These are phyloP conservation scores for Allomyces javanicus DNA, from an alignment of 192 early-diverging fungal genomes.

Conservation along the genomic window DNA sequence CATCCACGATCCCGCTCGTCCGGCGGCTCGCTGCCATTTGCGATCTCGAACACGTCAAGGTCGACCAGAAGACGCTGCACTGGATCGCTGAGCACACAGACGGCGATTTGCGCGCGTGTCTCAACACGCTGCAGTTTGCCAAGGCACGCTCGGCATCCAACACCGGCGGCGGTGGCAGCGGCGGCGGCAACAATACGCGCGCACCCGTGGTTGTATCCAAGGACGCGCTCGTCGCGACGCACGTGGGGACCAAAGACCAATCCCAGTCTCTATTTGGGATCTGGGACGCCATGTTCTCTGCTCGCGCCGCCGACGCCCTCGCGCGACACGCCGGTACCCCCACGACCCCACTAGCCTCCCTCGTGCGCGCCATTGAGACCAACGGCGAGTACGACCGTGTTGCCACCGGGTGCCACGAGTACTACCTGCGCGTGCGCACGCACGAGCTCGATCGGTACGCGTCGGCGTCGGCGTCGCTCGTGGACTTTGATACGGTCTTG, in stretches of 20 bases:
- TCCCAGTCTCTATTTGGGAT: conserved; percentile 53
- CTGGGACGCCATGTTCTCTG: conserved; percentile 63
- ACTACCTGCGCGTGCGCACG: not conserved
- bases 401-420: not conserved
- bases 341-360: not conserved
- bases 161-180: not conserved
- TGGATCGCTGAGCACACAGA: conserved; percentile 54
- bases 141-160: not conserved
- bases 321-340: not conserved
- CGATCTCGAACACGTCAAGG: conserved; percentile 41
- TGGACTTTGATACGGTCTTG: not conserved
- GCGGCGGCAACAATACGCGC: not conserved
- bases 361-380: not conserved
- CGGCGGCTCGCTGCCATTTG: conserved; percentile 66
- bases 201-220: not conserved
- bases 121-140: conserved; percentile 67
- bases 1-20: conserved; percentile 37
- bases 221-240: conserved; percentile 22
- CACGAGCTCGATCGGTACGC: not conserved
- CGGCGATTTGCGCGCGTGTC: conserved; percentile 70
- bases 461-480: not conserved
- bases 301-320: conserved; percentile 9
- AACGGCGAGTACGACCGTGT: not conserved
- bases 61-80: conserved; percentile 55
- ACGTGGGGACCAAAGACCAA: conserved; percentile 62